Conservation (phyloP, 208 protist species). For the Trypanosoma vivax region DNA sequence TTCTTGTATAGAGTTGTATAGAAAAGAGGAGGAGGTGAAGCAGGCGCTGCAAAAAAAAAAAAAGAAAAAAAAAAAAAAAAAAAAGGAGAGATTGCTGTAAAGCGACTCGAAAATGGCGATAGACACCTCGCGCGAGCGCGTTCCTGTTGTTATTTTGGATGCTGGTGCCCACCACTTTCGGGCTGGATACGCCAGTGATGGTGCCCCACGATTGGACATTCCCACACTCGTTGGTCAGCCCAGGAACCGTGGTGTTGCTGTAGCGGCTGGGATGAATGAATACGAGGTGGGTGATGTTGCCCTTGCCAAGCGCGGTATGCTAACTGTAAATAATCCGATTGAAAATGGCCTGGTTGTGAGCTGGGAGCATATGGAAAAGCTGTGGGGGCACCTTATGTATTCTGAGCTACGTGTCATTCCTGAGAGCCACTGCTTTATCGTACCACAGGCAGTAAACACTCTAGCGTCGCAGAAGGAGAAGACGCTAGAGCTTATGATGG, state of each 20-base stretch:
- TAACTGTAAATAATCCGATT: slow-evolving; percentile 64
- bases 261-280: slow-evolving; percentile 88
- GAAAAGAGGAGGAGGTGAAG: neutral
- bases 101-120: too few relatives aligned
- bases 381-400: slow-evolving; percentile 91
- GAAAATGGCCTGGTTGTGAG: slow-evolving; percentile 71
- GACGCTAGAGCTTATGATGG: slow-evolving; percentile 92
- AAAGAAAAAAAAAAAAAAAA: neutral
- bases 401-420: slow-evolving; percentile 83
- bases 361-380: slow-evolving; percentile 90
- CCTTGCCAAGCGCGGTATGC: slow-evolving; percentile 75
- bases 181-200: slow-evolving; percentile 83
- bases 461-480: slow-evolving; percentile 78
- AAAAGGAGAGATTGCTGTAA: too few relatives aligned
- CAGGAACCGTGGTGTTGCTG: slow-evolving; percentile 84
- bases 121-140: slow-evolving; percentile 12
- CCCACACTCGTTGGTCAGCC: slow-evolving; percentile 86
- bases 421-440: slow-evolving; percentile 87
- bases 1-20: too few relatives aligned
- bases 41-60: neutral
- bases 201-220: slow-evolving; percentile 75
- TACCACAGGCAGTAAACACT: slow-evolving; percentile 83
- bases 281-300: slow-evolving; percentile 85
- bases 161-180: slow-evolving; percentile 70
- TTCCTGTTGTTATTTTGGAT: slow-evolving; percentile 67